These are phyloP conservation scores for Aaosphaeria pasadenensis DNA, from an alignment of 2,329 filamentous ascomycete species.

Conservation along the genomic window DNA sequence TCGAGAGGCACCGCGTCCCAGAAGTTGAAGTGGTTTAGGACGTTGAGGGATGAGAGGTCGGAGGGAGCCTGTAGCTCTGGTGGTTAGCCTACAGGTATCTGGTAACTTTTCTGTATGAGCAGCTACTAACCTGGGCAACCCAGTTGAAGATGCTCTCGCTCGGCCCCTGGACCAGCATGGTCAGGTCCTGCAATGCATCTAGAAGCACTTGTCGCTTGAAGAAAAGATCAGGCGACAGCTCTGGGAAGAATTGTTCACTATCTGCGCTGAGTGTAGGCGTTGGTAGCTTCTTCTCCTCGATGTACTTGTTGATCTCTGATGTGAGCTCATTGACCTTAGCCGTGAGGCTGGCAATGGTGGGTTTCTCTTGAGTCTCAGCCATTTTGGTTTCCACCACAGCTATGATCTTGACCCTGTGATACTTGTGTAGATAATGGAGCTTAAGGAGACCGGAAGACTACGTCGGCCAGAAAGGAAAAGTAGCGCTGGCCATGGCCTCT, in stretches of 20 bases:
- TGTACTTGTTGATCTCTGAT: conserved; percentile 38
- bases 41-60: conserved; percentile 45
- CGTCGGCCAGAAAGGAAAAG: no score
- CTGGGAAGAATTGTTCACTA: conserved; percentile 42
- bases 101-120: neutral
- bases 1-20: conserved; percentile 51
- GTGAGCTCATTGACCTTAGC: conserved; percentile 47
- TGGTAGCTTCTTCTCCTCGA: conserved; percentile 44
- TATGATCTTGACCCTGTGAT: no score
- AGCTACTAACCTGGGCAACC: conserved; percentile 1
- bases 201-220: conserved; percentile 44
- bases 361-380: neutral
- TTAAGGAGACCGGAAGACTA: neutral
- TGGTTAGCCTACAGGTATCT: neutral
- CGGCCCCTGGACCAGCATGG: conserved; percentile 47
- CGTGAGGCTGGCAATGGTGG: conserved; percentile 43
- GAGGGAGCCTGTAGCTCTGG: conserved; percentile 38
- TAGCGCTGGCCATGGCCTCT: no score
- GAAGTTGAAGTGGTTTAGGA: conserved; percentile 54
- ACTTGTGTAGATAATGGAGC: no score
- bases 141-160: conserved; percentile 49
- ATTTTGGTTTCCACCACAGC: no score
- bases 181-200: conserved; percentile 48
- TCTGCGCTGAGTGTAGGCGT: conserved; percentile 44
- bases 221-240: conserved; percentile 45